These are phyloP conservation scores for Ettlia oleoabundans DNA, from an alignment of 139 green algal species.

Conservation along the genomic window DNA sequence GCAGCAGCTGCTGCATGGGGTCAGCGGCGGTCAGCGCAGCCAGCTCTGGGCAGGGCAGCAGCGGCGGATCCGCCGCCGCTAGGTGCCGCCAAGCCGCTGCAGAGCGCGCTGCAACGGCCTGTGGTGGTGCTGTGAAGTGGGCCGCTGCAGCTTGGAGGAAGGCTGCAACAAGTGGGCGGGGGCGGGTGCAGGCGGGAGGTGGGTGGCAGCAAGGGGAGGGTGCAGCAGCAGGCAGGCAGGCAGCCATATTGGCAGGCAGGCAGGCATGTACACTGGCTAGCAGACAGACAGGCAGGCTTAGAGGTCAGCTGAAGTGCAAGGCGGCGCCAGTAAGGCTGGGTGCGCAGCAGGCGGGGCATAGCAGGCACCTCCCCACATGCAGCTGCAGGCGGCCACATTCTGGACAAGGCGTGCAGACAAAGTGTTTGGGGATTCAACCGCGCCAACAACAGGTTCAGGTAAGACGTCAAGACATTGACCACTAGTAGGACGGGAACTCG, in stretches of 20 bases:
- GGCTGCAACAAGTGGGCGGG: no score
- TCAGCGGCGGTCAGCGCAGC: neutral
- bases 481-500: no score
- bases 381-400: neutral
- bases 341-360: no score
- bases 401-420: neutral
- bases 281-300: neutral
- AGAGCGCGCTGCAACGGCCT: neutral
- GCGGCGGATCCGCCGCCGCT: neutral
- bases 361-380: no score
- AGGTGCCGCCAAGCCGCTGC: conserved; percentile 7
- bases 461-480: no score
- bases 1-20: conserved; percentile 16
- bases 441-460: no score
- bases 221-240: no score
- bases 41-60: neutral
- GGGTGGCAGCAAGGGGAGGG: no score
- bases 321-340: no score
- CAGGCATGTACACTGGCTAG: neutral
- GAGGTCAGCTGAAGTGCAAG: neutral
- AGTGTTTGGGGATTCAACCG: no score
- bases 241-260: no score
- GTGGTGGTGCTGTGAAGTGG: neutral
- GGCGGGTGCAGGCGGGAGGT: no score
- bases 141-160: conserved; percentile 15